Percentiles rank a stretch among this genome's conserved stretches.
Conservation (phyloP, 2,329 filamentous ascomycete genomes). For the Curvularia sp. region DNA sequence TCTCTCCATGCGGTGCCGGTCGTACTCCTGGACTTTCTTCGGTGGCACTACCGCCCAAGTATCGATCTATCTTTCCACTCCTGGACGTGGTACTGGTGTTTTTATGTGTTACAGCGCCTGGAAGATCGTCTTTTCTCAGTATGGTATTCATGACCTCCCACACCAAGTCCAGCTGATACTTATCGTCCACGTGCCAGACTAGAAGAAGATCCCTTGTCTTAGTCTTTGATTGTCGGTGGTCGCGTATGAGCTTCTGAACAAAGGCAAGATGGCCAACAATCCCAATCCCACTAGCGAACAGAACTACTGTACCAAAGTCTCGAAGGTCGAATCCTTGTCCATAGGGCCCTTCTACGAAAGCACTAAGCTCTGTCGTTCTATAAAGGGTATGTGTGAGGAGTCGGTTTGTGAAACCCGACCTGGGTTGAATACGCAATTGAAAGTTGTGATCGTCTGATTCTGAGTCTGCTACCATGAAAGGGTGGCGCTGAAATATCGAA, state of each 20-base stretch:
- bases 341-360: conserved; percentile 23
- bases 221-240: conserved; percentile 14
- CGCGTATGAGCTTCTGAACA: conserved; percentile 19
- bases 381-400: conserved; percentile 1
- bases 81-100: no score
- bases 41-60: conserved; percentile 6
- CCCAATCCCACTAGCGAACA: conserved; percentile 27
- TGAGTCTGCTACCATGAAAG: conserved; percentile 18
- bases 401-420: conserved; percentile 20
- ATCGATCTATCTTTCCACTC: conserved; percentile 10
- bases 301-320: conserved; percentile 23
- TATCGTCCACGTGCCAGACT: conserved; percentile 20
- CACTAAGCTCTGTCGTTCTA: conserved; percentile 5
- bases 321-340: conserved; percentile 15
- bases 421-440: conserved; percentile 18
- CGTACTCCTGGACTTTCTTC: conserved; percentile 10
- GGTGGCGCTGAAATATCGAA: conserved; percentile 23
- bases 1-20: conserved; percentile 15
- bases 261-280: conserved; percentile 22
- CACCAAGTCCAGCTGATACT: conserved; percentile 17
- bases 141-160: conserved; percentile 15
- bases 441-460: conserved; percentile 11
- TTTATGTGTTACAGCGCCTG: background rate
- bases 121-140: conserved; percentile 14
- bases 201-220: conserved; percentile 27